Evolutionary conservation across 1,284 basidiomycete genomes (phyloP).

Genomic region (Ustilago loliicola): DNA sequence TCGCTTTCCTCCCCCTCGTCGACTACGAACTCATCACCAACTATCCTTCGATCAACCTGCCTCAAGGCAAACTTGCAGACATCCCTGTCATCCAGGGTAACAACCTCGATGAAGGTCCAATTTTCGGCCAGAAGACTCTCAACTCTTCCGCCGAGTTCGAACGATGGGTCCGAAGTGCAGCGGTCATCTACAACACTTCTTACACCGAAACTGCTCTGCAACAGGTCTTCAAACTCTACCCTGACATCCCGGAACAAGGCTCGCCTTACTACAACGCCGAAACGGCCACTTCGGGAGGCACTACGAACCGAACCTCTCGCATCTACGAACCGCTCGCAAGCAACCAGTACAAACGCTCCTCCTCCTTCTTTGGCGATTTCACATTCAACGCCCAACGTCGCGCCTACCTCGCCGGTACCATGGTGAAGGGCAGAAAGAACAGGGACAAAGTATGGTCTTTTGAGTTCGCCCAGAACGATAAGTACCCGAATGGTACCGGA

Average conservation of each 20-base stretch:
- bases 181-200: slow-evolving; percentile 44
- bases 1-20: slow-evolving; percentile 40
- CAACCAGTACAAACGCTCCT: slow-evolving; percentile 42
- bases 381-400: slow-evolving; percentile 43
- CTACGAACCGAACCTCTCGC: slow-evolving; percentile 22
- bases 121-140: slow-evolving; percentile 30
- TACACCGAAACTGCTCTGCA: slow-evolving; percentile 34
- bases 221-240: slow-evolving; percentile 32
- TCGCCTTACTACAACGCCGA: slow-evolving; percentile 44
- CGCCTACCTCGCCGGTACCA: slow-evolving; percentile 20
- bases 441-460: slow-evolving; percentile 28
- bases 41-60: slow-evolving; percentile 35
- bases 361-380: slow-evolving; percentile 43
- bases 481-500: slow-evolving; percentile 28
- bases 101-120: slow-evolving; percentile 49
- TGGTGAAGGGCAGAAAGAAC: slow-evolving; percentile 17
- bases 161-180: slow-evolving; percentile 24
- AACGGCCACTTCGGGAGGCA: slow-evolving; percentile 25
- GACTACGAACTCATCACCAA: slow-evolving; percentile 50
- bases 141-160: slow-evolving; percentile 30
- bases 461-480: slow-evolving; percentile 43
- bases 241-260: slow-evolving; percentile 30
- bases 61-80: slow-evolving; percentile 38
- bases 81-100: slow-evolving; percentile 54
- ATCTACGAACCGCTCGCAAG: slow-evolving; percentile 19